Percentiles rank a stretch among this genome's conserved stretches.
phyloP scores from a whole-genome alignment of 306 rosid genomes.

The Inga leiocalycina region DNA sequence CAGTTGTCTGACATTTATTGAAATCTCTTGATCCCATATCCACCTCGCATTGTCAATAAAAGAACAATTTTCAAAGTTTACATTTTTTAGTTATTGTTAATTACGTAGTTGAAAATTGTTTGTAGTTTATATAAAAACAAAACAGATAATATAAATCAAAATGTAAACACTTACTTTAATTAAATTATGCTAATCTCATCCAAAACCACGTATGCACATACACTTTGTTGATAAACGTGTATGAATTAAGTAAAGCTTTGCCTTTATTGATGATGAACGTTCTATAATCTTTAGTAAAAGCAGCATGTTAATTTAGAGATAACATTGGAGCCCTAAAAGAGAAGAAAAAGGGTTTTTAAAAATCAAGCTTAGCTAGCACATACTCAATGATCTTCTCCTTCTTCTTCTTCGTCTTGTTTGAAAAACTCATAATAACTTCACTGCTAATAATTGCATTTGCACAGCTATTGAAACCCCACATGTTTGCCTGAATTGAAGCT shows the following conservation, averaged over 20 bases:
- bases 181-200: not conserved
- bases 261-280: not conserved
- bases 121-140: no score
- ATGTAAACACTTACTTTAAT: no score
- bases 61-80: not conserved
- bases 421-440: conserved; percentile 34
- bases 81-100: not conserved
- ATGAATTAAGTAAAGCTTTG: not conserved
- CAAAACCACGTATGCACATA: not conserved
- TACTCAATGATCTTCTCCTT: not conserved
- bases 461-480: conserved; percentile 40
- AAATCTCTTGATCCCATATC: conserved; percentile 35
- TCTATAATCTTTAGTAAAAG: not conserved
- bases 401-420: not conserved
- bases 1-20: not conserved
- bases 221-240: conserved; percentile 8
- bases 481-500: conserved; percentile 18
- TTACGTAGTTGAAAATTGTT: not conserved
- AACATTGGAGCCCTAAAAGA: conserved; percentile 25
- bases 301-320: not conserved
- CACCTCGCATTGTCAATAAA: not conserved
- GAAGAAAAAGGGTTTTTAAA: conserved; percentile 18
- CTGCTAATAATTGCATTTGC: conserved; percentile 41
- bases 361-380: conserved; percentile 32
- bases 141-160: not conserved